These are phyloP conservation scores for Emergomyces orientalis DNA, from an alignment of 2,329 filamentous ascomycete species.

Conservation along the genomic window DNA sequence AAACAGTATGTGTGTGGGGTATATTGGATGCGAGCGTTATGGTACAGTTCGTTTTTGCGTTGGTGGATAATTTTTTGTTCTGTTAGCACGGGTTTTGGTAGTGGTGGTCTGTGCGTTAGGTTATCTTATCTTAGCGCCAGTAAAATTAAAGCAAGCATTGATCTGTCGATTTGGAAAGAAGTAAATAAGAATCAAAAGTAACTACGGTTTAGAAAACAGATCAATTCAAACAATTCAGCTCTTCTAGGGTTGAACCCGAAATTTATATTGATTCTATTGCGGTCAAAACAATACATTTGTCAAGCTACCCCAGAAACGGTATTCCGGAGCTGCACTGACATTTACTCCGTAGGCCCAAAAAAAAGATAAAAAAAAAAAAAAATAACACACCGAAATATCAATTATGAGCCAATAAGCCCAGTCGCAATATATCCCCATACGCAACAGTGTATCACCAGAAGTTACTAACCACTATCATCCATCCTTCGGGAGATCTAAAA, in stretches of 20 bases:
- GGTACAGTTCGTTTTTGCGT: not conserved
- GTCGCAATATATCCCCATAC: not conserved
- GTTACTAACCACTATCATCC: not conserved
- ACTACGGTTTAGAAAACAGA: not conserved
- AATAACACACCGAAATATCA: not conserved
- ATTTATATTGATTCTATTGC: not conserved
- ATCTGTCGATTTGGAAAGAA: not conserved
- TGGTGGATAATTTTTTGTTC: slow-evolving; percentile 4
- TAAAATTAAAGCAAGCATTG: not conserved
- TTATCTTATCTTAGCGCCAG: slow-evolving; percentile 8
- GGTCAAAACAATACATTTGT: not conserved
- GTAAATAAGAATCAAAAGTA: not conserved
- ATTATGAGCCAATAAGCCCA: not conserved
- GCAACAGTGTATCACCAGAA: not conserved
- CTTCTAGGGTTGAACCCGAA: not conserved
- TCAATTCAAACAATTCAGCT: not conserved
- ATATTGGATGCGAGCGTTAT: slow-evolving; percentile 17
- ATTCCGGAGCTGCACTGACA: not conserved
- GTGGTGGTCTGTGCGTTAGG: slow-evolving; percentile 5
- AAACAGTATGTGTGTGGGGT: slow-evolving; percentile 14
- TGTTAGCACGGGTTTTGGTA: not conserved
- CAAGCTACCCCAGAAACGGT: not conserved
- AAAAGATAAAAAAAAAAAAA: not conserved
- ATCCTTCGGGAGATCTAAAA: slow-evolving; percentile 19
- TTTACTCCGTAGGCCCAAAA: no score